phyloP scores from a whole-genome alignment of 177 flowering plant species.

The Tripterygium wilfordii region DNA sequence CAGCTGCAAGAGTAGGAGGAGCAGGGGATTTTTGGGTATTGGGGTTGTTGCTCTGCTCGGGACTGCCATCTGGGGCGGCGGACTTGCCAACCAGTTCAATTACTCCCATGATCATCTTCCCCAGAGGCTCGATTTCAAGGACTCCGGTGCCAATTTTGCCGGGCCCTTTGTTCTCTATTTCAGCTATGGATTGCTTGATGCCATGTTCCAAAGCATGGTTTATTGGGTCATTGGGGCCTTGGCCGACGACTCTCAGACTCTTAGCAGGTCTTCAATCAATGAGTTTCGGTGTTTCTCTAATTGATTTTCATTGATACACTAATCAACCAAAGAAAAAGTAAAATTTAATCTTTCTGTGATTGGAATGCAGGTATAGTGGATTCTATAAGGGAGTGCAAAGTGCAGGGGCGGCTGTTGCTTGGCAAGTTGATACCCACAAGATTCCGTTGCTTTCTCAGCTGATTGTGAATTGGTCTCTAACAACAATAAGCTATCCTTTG shows the following conservation, averaged over 20 bases:
- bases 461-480: conserved; percentile 53
- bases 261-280: conserved; percentile 64
- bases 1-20: conserved; percentile 68
- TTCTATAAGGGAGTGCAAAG: conserved; percentile 98
- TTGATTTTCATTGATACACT: too few relatives aligned
- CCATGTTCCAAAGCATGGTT: conserved; percentile 89
- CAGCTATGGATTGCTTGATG: conserved; percentile 80
- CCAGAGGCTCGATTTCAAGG: conserved; percentile 58
- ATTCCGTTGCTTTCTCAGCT: conserved; percentile 50
- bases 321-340: too few relatives aligned
- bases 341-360: not conserved
- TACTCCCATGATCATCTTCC: conserved; percentile 38
- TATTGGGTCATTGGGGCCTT: conserved; percentile 95
- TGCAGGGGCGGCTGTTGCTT: conserved; percentile 94
- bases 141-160: conserved; percentile 54
- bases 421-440: conserved; percentile 73
- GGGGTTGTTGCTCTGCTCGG: conserved; percentile 49
- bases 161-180: conserved; percentile 87
- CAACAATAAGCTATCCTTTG: conserved; percentile 18
- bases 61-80: conserved; percentile 89
- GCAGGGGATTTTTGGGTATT: conserved; percentile 70
- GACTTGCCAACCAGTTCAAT: conserved; percentile 67
- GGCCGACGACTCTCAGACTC: conserved; percentile 82
- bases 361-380: conserved; percentile 57
- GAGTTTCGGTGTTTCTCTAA: not conserved